phyloP scores from a whole-genome alignment of 257 asterid species.

The Plantago elongata region DNA sequence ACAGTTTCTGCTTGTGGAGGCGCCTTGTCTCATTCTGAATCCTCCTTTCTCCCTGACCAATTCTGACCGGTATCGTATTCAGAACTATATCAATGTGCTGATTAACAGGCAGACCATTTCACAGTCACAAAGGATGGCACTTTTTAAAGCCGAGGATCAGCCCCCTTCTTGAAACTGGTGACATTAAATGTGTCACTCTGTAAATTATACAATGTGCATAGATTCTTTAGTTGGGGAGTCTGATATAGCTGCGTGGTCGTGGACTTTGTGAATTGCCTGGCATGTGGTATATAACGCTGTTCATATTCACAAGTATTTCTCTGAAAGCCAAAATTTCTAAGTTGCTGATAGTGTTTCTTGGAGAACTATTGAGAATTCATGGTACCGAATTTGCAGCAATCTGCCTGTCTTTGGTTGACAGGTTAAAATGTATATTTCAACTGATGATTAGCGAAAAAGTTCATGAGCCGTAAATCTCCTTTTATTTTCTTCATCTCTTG shows the following conservation, averaged over 20 bases:
- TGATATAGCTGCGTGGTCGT: constrained; percentile 4
- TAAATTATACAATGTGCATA: constrained; percentile 15
- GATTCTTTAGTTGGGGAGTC: constrained; percentile 15
- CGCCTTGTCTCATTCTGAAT: constrained; percentile 51
- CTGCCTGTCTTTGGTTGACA: not conserved
- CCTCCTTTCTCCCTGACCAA: constrained; percentile 79
- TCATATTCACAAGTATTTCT: constrained; percentile 18
- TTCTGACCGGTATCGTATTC: constrained; percentile 66
- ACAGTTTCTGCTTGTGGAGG: constrained; percentile 48
- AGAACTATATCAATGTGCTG: constrained; percentile 55
- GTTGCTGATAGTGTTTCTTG: constrained; percentile 10
- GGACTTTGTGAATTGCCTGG: not conserved
- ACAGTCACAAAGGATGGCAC: constrained; percentile 52
- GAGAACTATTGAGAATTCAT: not conserved
- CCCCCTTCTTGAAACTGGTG: constrained; percentile 32
- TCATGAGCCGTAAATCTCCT: too few relatives aligned
- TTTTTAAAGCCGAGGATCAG: constrained; percentile 40
- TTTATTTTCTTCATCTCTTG: too few relatives aligned
- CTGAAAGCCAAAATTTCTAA: constrained; percentile 10
- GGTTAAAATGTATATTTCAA: not conserved
- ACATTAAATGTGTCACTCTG: constrained; percentile 19
- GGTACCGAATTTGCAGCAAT: not conserved
- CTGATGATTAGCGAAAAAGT: too few relatives aligned
- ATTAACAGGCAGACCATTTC: constrained; percentile 62
- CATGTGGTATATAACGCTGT: constrained; percentile 16